A percentile compares a stretch with the other conserved stretches of the same genome.
phyloP scores from a whole-genome alignment of 805 yeast species.

The Candida chilensis region DNA sequence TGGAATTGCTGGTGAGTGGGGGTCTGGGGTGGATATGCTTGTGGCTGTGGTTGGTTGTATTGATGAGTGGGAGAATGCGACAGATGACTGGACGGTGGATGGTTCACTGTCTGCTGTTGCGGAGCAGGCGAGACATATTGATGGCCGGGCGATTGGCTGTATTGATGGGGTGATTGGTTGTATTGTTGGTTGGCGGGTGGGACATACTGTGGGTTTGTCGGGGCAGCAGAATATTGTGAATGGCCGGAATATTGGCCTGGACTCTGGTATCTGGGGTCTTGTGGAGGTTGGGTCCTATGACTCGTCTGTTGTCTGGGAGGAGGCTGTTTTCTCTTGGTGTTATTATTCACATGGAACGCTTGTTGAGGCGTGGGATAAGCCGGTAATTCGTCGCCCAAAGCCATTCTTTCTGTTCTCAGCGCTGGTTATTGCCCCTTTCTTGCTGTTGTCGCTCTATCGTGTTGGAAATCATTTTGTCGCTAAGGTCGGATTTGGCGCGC shows the following conservation, averaged over 20 bases:
- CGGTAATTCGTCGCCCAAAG: conserved; percentile 24
- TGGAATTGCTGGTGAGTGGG: not conserved
- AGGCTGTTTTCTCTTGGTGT: conserved; percentile 3
- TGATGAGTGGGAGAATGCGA: conserved; percentile 2
- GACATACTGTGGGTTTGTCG: conserved; percentile 1
- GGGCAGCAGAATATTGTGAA: too few relatives aligned
- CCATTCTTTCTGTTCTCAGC: conserved; percentile 1
- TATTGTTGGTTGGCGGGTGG: not conserved
- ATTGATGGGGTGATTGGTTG: conserved; percentile 1
- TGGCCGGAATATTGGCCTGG: too few relatives aligned
- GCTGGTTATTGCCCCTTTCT: conserved; percentile 14
- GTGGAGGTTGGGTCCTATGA: conserved; percentile 5
- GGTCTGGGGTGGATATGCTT: conserved; percentile 3
- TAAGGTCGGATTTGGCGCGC: too few relatives aligned
- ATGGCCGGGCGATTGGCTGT: not conserved
- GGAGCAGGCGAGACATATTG: conserved; percentile 4
- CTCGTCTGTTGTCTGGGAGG: conserved; percentile 6
- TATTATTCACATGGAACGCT: conserved; percentile 17
- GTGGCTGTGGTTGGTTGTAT: conserved; percentile 5
- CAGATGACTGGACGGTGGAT: conserved; percentile 1
- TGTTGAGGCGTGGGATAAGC: conserved; percentile 36
- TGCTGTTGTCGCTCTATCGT: conserved; percentile 3
- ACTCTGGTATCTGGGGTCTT: not conserved
- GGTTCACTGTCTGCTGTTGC: conserved; percentile 3
- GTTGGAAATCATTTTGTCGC: too few relatives aligned